phyloP scores from a whole-genome alignment of 768 basidiomycete species.

The Mrakia blollopis region DNA sequence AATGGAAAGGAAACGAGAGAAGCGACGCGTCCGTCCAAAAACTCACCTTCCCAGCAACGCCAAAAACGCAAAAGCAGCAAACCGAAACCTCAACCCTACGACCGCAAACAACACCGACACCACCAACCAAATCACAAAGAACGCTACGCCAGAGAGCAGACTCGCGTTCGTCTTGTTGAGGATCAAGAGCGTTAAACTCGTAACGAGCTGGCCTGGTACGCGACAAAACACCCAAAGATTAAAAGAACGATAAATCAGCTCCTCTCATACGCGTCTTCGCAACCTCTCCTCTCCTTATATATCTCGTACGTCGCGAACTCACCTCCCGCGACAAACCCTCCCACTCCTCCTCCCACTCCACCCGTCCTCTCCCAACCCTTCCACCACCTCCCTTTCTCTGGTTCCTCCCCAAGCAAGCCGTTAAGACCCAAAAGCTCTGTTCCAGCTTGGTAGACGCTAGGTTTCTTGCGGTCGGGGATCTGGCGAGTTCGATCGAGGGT shows the following conservation, averaged over 20 bases:
- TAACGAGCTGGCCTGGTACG: not conserved
- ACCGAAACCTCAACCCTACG: not conserved
- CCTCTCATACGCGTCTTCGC: not conserved
- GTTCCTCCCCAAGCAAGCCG: too few relatives aligned
- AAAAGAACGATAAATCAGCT: not conserved
- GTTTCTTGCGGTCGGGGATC: not conserved
- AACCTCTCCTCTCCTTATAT: not conserved
- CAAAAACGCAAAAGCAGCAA: not conserved
- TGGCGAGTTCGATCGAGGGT: slow-evolving; percentile 1
- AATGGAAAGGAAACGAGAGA: not conserved
- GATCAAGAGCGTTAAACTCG: slow-evolving; percentile 1
- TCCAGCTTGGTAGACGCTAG: not conserved
- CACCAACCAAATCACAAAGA: not conserved
- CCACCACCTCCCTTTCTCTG: not conserved
- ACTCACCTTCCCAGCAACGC: not conserved
- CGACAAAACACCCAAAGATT: too few relatives aligned
- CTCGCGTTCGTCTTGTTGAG: not conserved
- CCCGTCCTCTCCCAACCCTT: not conserved
- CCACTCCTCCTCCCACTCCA: not conserved
- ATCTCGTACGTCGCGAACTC: not conserved
- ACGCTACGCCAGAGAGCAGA: not conserved
- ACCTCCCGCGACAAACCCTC: not conserved
- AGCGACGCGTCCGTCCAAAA: too few relatives aligned
- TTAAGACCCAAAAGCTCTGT: not conserved
- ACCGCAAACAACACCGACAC: not conserved